Conservation (phyloP, 2,329 filamentous ascomycete species). For the Trichophaea hybrida region DNA sequence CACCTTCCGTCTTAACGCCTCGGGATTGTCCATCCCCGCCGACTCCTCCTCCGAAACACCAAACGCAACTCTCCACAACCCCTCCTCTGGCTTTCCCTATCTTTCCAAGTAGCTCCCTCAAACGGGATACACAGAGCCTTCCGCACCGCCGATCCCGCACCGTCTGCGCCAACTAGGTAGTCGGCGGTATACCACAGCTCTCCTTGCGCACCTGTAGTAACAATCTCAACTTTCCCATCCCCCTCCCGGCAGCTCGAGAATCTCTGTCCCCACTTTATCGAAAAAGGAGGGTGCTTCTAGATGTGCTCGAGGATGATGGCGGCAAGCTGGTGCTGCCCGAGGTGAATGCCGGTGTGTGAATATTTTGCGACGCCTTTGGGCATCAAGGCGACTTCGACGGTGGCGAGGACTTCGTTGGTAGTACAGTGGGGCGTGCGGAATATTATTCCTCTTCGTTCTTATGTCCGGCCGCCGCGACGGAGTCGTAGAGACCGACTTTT, state of each 20-base stretch:
- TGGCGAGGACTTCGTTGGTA: not conserved
- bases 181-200: not conserved
- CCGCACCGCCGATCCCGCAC: not conserved
- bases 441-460: not conserved
- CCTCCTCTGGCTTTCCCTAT: not conserved
- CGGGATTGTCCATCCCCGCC: not conserved
- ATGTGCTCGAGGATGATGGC: not conserved
- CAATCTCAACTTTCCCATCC: not conserved
- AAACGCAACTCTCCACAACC: not conserved
- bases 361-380: not conserved
- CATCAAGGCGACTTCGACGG: not conserved
- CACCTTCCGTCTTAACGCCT: not conserved
- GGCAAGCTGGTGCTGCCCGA: not conserved
- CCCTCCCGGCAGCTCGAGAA: not conserved
- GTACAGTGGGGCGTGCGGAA: not conserved
- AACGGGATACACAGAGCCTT: not conserved
- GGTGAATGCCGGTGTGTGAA: not conserved
- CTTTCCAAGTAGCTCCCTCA: conserved; percentile 1
- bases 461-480: not conserved
- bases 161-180: not conserved
- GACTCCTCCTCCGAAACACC: not conserved
- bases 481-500: not conserved
- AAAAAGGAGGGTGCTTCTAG: not conserved
- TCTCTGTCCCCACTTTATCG: not conserved
- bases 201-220: not conserved